A percentile compares a stretch with the other conserved stretches of the same genome.
These are phyloP conservation scores for Knufia petricola DNA, from an alignment of 2,329 filamentous ascomycete species.

Conservation along the genomic window DNA sequence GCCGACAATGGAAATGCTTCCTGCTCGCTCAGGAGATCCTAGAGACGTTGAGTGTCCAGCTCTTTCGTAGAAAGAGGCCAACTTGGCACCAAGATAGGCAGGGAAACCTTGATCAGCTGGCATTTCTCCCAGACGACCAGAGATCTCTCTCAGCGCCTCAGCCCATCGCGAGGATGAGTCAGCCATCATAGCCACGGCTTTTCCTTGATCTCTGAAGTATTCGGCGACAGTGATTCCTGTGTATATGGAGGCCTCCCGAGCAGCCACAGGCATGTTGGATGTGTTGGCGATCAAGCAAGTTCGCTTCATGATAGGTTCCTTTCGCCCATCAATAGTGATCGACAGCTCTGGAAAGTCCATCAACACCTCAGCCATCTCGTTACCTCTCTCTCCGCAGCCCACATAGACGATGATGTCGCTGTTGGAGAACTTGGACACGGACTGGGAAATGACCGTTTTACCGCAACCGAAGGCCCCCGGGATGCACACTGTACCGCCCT, in stretches of 20 bases:
- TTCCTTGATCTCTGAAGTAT: conserved; percentile 94
- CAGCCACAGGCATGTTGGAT: conserved; percentile 98
- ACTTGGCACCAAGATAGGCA: conserved; percentile 89
- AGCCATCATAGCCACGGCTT: conserved; percentile 99
- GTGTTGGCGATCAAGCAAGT: conserved; percentile 98
- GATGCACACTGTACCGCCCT: conserved; percentile 95
- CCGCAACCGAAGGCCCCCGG: conserved; percentile 97
- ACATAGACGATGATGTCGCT: conserved; percentile 98
- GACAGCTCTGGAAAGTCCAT: conserved; percentile 99
- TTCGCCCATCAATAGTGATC: conserved; percentile 85
- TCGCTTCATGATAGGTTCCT: conserved; percentile 99
- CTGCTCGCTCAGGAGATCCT: conserved; percentile 77
- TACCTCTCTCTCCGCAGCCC: conserved; percentile 84
- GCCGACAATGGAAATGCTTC: conserved; percentile 94
- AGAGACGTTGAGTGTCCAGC: conserved; percentile 78
- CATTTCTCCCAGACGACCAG: conserved; percentile 98
- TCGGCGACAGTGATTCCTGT: conserved; percentile 91
- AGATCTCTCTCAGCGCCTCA: conserved; percentile 96
- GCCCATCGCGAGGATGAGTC: conserved; percentile 98
- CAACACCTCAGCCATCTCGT: conserved; percentile 99
- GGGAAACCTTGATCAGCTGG: conserved; percentile 99
- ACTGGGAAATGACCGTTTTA: conserved; percentile 98
- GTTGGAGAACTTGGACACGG: conserved; percentile 99
- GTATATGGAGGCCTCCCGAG: conserved; percentile 97
- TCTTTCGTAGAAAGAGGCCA: conserved; percentile 98